Base-by-base conservation (phyloP, 2,329 filamentous ascomycete species). In the Colletotrichum trifolii region DNA sequence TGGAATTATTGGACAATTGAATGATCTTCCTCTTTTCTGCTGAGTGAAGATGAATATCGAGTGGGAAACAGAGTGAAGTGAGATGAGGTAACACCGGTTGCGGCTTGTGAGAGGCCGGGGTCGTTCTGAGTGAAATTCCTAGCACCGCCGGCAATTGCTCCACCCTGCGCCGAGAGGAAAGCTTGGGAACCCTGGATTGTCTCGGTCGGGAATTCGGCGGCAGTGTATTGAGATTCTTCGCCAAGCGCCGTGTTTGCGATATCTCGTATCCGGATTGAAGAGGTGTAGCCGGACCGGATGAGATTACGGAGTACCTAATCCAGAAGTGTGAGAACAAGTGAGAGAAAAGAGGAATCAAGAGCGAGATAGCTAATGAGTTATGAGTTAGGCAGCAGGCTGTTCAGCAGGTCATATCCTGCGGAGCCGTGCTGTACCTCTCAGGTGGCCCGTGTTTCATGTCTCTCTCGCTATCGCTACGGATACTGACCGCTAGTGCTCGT, bases 211-310 rank as follows among this genome's bases (percentile, higher is more conserved):
- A 25, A 4, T 35, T 15, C 17, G 46, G 55, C 34, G 46, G 35
- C 53, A 47, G n/a, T n/a, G 35, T 25, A 12, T 49, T 13, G 15
- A n/a, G 35, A n/a, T 40, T 43, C 46, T 38, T 40, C 34, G 53
- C 53, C 53, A 55, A 47, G 53, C 15, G 34, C 53, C 53, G 53
- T 55, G 25, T 55, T 47, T 54, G 39, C 52, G 2, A 43, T 45
- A n/a, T 36, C 17, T 33, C 46, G 34, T 25, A 36, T 25, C 43
- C 17, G 54, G 13, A 25, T 40, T 15, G 12, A 11, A 2, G 43
- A 25, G 13, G 7, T 17, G 43, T 46, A 46, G 25, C 25, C 25
- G 25, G 25, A 5, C 25, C 15, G 15, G 6, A 33, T 17, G 10
- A 11, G 15, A 10, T 9, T 10, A 25, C 10, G 5, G 40, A 12